These are phyloP conservation scores for Caloboletus inedulis DNA, from an alignment of 1,284 basidiomycete genomes.

Conservation along the genomic window DNA sequence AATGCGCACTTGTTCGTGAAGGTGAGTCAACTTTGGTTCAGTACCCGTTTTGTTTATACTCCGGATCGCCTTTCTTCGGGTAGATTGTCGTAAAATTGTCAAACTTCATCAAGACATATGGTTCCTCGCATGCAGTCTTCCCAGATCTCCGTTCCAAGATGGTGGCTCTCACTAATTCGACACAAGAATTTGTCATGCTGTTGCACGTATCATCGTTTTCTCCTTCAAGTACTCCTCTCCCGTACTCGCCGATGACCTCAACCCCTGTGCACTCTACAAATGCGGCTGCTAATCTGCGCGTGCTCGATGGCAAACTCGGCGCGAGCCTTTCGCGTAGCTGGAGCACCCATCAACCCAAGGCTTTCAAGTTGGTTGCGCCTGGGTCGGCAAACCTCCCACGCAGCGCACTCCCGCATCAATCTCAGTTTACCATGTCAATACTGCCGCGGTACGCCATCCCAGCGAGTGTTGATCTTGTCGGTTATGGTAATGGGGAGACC, in stretches of 20 bases:
- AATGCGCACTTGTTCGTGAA: conserved; percentile 72
- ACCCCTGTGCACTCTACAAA: conserved; percentile 11
- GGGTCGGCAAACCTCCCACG: conserved; percentile 42
- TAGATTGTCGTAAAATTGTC: conserved; percentile 70
- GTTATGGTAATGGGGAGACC: conserved; percentile 13
- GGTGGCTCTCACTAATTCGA: conserved; percentile 69
- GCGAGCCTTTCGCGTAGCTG: conserved; percentile 60
- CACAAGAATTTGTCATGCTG: conserved; percentile 75
- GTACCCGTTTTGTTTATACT: not conserved
- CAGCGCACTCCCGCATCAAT: conserved; percentile 54
- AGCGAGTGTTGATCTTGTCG: conserved; percentile 1
- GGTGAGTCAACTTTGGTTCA: conserved; percentile 38
- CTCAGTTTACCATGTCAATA: conserved; percentile 43
- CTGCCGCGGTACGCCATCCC: conserved; percentile 14
- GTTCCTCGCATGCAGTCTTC: conserved; percentile 52
- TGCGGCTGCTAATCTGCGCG: conserved; percentile 10
- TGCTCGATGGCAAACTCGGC: conserved; percentile 44
- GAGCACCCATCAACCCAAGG: conserved; percentile 49
- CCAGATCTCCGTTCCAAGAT: conserved; percentile 60
- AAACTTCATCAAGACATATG: conserved; percentile 59
- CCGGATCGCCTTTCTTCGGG: not conserved
- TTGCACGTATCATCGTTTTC: conserved; percentile 79
- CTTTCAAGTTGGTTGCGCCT: conserved; percentile 39
- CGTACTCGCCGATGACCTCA: conserved; percentile 57
- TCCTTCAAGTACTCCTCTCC: conserved; percentile 48